Evolutionary conservation across 2,329 filamentous ascomycete species (phyloP).

Genomic region (Diaporthe sp.): DNA sequence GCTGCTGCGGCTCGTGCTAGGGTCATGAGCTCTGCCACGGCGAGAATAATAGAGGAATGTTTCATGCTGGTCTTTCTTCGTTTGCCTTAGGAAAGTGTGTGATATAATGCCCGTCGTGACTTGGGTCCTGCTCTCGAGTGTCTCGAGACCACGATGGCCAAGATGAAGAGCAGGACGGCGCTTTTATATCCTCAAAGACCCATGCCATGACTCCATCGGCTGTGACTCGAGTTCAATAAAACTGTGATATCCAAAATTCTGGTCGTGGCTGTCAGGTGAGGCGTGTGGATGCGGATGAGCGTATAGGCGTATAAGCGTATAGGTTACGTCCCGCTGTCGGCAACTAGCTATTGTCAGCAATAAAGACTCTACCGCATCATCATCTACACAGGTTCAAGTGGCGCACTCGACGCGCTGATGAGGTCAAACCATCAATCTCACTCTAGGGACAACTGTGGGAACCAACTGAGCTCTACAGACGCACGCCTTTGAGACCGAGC

Average conservation of each 20-base stretch:
- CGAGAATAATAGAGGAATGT: not conserved
- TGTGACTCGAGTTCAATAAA: not conserved
- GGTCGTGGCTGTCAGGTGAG: conserved; percentile 1
- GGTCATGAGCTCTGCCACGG: not conserved
- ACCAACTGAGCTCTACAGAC: not conserved
- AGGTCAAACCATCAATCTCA: not conserved
- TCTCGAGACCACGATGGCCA: not conserved
- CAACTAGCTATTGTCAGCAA: not conserved
- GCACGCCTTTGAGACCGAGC: not conserved
- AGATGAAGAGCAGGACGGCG: not conserved
- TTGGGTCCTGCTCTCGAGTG: conserved; percentile 1
- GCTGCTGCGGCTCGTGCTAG: not conserved
- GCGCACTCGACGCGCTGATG: not conserved
- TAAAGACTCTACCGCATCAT: not conserved
- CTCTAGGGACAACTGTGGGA: not conserved
- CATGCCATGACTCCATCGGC: not conserved
- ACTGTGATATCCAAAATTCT: not conserved
- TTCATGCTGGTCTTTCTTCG: not conserved
- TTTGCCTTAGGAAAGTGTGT: not conserved
- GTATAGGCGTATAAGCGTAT: conserved; percentile 16
- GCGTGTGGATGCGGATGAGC: not conserved
- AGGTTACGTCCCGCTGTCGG: not conserved
- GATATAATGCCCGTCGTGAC: not conserved
- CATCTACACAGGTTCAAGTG: not conserved
- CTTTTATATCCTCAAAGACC: conserved; percentile 1